These are phyloP conservation scores for Nemania sp. DNA, from an alignment of 2,329 filamentous ascomycete species.

Conservation along the genomic window DNA sequence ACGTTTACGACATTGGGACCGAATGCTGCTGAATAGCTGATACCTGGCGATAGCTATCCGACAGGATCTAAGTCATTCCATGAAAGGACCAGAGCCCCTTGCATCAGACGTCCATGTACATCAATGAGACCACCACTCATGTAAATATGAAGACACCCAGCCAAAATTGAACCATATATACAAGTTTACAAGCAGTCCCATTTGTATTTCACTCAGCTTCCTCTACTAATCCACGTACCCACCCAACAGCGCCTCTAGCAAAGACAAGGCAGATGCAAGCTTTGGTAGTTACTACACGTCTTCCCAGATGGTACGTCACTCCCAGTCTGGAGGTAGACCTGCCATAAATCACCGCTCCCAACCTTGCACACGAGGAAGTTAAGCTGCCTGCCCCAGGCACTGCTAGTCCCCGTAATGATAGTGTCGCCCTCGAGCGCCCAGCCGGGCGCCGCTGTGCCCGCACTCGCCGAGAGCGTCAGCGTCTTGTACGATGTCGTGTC, in stretches of 20 bases:
- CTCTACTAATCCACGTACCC: background rate
- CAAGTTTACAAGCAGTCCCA: background rate
- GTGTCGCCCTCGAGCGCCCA: slow-evolving; percentile 62
- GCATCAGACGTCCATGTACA: slow-evolving; percentile 28
- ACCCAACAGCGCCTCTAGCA: slow-evolving; percentile 50
- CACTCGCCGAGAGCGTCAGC: slow-evolving; percentile 54
- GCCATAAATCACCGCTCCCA: slow-evolving; percentile 58
- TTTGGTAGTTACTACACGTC: slow-evolving; percentile 67
- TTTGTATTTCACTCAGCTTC: background rate
- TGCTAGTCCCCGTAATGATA: slow-evolving; percentile 46
- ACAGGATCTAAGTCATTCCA: background rate
- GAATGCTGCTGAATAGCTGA: slow-evolving; percentile 4
- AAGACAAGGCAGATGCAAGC: slow-evolving; percentile 65
- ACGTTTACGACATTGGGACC: slow-evolving; percentile 25
- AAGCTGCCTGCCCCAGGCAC: slow-evolving; percentile 53
- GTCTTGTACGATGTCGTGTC: slow-evolving; percentile 64
- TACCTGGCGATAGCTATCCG: slow-evolving; percentile 1
- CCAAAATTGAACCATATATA: slow-evolving; percentile 1
- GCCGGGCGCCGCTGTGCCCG: slow-evolving; percentile 55
- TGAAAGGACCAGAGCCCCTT: background rate
- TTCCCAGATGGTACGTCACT: slow-evolving; percentile 61
- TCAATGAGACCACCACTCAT: slow-evolving; percentile 11
- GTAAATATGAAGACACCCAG: slow-evolving; percentile 29
- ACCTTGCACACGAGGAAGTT: slow-evolving; percentile 64
- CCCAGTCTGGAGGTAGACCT: slow-evolving; percentile 65